phyloP scores from a whole-genome alignment of 441 rosid species.

The Populus hybrid region DNA sequence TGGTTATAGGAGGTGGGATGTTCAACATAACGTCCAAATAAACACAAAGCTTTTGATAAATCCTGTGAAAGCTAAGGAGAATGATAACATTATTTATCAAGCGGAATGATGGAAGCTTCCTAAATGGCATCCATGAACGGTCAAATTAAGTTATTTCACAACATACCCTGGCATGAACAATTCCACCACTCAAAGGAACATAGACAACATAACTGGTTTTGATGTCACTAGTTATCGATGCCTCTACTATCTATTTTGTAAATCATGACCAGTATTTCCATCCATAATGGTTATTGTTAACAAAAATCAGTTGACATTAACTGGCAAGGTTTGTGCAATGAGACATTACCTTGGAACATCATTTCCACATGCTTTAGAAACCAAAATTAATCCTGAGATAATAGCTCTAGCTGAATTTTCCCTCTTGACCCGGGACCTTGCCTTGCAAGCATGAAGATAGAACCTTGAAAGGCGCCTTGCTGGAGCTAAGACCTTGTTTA shows the following conservation, averaged over 20 bases:
- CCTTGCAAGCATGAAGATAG: conserved; percentile 72
- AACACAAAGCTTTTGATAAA: neutral
- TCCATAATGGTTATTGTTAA: neutral
- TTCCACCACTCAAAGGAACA: neutral
- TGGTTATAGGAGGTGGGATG: conserved; percentile 26
- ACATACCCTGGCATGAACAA: neutral
- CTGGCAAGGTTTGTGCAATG: neutral
- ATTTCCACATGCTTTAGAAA: conserved; percentile 92
- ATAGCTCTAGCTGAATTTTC: conserved; percentile 76
- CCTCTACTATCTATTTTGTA: neutral
- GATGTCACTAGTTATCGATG: neutral
- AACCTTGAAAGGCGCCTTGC: conserved; percentile 90
- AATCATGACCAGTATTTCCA: neutral
- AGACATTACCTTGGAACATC: conserved; percentile 77
- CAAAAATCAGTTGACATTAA: neutral
- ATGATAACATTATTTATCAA: neutral
- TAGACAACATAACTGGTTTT: neutral
- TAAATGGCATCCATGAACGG: neutral
- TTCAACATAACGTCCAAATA: conserved; percentile 3
- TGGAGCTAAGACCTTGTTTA: conserved; percentile 80
- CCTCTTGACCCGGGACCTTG: conserved; percentile 42
- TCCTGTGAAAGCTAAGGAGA: neutral
- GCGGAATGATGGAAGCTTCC: neutral
- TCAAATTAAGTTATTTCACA: neutral
- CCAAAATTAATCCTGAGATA: conserved; percentile 72